Percentiles rank a stretch among this genome's conserved stretches.
Evolutionary conservation across 345 rosid species (phyloP).

Genomic region (Physaria fendleri): DNA sequence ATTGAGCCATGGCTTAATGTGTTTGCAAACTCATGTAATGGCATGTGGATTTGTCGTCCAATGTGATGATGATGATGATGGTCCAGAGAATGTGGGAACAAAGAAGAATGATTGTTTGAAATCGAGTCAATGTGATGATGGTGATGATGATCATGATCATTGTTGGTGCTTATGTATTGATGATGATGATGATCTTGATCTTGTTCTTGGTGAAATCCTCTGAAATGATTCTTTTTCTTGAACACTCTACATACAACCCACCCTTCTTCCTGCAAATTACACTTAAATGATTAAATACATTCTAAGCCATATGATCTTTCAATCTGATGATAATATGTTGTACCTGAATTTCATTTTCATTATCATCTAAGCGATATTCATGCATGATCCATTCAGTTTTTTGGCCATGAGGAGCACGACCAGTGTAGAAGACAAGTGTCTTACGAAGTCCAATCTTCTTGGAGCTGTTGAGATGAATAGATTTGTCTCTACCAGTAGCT

Average conservation of each 20-base stretch:
- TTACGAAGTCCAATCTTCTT: constrained; percentile 93
- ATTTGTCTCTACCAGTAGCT: constrained; percentile 98
- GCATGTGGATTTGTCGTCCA: constrained; percentile 24
- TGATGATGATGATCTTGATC: constrained; percentile 36
- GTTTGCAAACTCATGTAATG: constrained; percentile 27
- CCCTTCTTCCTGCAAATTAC: constrained; percentile 64
- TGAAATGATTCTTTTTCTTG: constrained; percentile 64
- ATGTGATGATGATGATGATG: constrained; percentile 24
- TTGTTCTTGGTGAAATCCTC: constrained; percentile 47
- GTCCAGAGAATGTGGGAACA: constrained; percentile 17
- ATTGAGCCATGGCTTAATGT: constrained; percentile 41
- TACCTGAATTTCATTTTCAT: constrained; percentile 65
- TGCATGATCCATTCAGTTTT: constrained; percentile 99
- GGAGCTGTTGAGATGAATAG: constrained; percentile 64
- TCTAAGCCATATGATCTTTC: neutral
- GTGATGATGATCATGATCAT: constrained; percentile 26
- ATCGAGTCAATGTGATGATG: constrained; percentile 20
- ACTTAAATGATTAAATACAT: neutral
- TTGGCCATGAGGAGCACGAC: constrained; percentile 98
- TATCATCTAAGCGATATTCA: constrained; percentile 85
- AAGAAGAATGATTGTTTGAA: constrained; percentile 22
- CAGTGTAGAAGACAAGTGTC: constrained; percentile 95
- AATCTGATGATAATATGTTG: neutral
- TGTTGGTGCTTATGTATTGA: constrained; percentile 24
- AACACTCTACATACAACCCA: constrained; percentile 94